These are phyloP conservation scores for Gossypium bickii DNA, from an alignment of 345 rosid genomes.

Conservation along the genomic window DNA sequence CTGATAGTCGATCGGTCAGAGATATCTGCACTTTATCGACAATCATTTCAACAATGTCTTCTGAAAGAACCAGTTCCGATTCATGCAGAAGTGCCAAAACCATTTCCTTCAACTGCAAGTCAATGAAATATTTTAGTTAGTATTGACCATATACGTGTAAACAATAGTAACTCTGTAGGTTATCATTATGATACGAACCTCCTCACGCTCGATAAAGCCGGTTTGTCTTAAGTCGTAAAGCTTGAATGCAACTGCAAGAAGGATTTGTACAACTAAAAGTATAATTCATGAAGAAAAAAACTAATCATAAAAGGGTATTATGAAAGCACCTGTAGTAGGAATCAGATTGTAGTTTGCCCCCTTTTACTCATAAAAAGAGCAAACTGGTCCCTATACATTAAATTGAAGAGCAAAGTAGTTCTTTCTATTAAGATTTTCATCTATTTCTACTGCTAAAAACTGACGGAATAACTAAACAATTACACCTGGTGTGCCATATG, in stretches of 20 bases:
- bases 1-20: not conserved
- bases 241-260: slow-evolving; percentile 74
- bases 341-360: no score
- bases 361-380: no score
- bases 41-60: slow-evolving; percentile 64
- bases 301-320: no score
- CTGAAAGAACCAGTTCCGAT: slow-evolving; percentile 67
- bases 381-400: no score
- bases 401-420: no score
- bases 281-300: not conserved
- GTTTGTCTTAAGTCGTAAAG: slow-evolving; percentile 81
- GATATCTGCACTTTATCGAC: slow-evolving; percentile 57
- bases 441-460: no score
- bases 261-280: slow-evolving; percentile 3
- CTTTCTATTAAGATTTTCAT: no score
- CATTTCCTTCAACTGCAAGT: slow-evolving; percentile 76
- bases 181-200: slow-evolving; percentile 40
- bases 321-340: no score
- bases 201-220: slow-evolving; percentile 82
- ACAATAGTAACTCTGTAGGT: not conserved
- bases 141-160: not conserved
- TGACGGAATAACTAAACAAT: no score
- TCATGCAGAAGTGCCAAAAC: slow-evolving; percentile 87
- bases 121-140: not conserved
- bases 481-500: no score